Conservation (phyloP, 1,139 yeast species). For the Geotrichum carabidarum region DNA sequence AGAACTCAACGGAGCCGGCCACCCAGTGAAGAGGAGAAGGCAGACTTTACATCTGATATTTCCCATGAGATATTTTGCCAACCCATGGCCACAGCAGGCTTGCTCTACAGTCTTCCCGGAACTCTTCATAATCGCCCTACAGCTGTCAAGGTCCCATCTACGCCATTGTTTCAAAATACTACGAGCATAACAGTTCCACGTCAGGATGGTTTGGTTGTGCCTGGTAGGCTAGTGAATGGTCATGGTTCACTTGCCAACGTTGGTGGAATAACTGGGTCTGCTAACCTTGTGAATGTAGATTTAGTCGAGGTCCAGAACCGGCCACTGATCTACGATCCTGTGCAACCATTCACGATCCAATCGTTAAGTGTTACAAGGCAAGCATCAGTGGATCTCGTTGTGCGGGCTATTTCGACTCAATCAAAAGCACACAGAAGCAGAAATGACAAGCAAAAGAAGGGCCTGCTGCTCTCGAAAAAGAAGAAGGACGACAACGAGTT, state of each 20-base stretch:
- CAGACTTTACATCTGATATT: not conserved
- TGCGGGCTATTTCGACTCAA: conserved; percentile 1
- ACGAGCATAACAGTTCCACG: not conserved
- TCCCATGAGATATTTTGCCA: not conserved
- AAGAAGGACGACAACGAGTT: conserved; percentile 1
- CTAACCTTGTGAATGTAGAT: conserved; percentile 10
- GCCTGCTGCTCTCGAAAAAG: conserved; percentile 2
- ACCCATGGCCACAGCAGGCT: conserved; percentile 27
- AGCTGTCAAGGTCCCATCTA: conserved; percentile 5
- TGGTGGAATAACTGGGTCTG: conserved; percentile 22
- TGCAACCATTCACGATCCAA: conserved; percentile 16
- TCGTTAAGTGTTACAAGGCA: conserved; percentile 8
- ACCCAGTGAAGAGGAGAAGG: not conserved
- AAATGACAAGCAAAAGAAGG: not conserved
- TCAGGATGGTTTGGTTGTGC: conserved; percentile 10
- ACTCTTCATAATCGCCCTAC: conserved; percentile 21
- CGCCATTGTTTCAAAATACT: not conserved
- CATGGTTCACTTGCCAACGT: conserved; percentile 21
- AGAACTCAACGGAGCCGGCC: not conserved
- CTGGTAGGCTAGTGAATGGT: conserved; percentile 22
- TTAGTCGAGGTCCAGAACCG: not conserved
- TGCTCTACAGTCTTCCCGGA: conserved; percentile 25
- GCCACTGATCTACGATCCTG: conserved; percentile 5
- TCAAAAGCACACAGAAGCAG: not conserved
- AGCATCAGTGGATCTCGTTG: conserved; percentile 14